A percentile compares a stretch with the other conserved stretches of the same genome.
Evolutionary conservation across 2,329 filamentous ascomycete genomes (phyloP).

Genomic region (Talaromyces sp.): DNA sequence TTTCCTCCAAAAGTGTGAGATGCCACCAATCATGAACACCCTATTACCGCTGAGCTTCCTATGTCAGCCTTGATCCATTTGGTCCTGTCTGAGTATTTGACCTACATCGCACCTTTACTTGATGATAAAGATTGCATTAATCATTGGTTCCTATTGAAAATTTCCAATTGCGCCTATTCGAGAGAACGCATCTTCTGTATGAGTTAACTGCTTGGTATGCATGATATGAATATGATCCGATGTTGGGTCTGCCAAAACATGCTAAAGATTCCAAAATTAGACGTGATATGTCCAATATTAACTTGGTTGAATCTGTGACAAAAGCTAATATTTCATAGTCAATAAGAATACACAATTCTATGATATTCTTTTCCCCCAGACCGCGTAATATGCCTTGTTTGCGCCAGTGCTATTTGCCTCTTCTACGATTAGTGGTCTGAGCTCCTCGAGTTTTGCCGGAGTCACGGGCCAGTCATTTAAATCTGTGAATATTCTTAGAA

Average conservation of each 20-base stretch:
- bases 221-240: too few relatives aligned
- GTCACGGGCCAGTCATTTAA: not conserved
- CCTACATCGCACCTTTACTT: not conserved
- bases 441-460: not conserved
- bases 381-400: constrained; percentile 7
- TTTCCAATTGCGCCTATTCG: too few relatives aligned
- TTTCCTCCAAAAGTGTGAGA: not conserved
- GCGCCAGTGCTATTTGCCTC: constrained; percentile 1
- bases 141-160: not conserved
- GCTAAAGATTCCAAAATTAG: not conserved
- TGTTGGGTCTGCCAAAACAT: too few relatives aligned
- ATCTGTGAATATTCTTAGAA: not conserved
- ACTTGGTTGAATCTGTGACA: too few relatives aligned
- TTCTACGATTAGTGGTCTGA: constrained; percentile 2
- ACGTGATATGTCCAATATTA: too few relatives aligned
- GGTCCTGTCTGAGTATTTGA: not conserved
- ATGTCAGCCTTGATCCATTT: not conserved
- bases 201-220: too few relatives aligned
- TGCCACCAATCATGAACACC: not conserved
- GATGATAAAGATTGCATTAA: not conserved
- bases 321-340: not conserved
- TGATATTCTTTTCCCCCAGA: not conserved
- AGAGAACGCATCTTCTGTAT: too few relatives aligned
- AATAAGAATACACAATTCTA: not conserved
- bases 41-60: not conserved